Percentiles rank a stretch among this genome's conserved stretches.
phyloP scores from a whole-genome alignment of 2,329 filamentous ascomycete genomes.

The Xylaria sp. region DNA sequence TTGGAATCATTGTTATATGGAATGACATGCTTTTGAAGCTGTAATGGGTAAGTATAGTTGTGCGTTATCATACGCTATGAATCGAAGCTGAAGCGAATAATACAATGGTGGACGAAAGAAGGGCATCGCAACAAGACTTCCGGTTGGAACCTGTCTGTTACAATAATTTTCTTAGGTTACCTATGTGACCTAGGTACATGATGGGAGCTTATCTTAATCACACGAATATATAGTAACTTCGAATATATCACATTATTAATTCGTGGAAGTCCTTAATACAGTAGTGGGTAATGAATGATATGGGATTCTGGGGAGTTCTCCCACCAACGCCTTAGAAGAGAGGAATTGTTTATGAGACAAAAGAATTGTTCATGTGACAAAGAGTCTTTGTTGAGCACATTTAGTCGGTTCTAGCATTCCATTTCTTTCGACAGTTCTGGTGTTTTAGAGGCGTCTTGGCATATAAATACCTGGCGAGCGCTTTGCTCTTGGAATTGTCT shows the following conservation, averaged over 20 bases:
- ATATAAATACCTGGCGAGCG: neutral
- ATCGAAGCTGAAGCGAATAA: neutral
- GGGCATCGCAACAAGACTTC: neutral
- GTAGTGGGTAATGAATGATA: neutral
- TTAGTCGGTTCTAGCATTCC: neutral
- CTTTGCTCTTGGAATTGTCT: neutral
- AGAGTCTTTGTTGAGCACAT: conserved; percentile 5
- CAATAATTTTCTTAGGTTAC: neutral
- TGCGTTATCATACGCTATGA: conserved; percentile 5
- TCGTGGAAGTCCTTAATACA: neutral
- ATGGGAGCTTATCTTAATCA: conserved; percentile 1
- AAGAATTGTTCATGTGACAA: too few relatives aligned
- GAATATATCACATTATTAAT: conserved; percentile 6
- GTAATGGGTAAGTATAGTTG: conserved; percentile 12
- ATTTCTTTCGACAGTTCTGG: neutral
- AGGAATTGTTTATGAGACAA: too few relatives aligned
- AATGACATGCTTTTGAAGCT: conserved; percentile 9
- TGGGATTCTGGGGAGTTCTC: neutral
- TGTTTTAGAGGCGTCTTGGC: conserved; percentile 1
- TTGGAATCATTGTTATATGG: neutral
- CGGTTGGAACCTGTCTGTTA: neutral
- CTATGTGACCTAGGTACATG: neutral
- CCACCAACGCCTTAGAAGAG: too few relatives aligned
- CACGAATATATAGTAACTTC: conserved; percentile 13
- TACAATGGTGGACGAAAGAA: neutral